A percentile compares a stretch with the other conserved stretches of the same genome.
phyloP scores from a whole-genome alignment of 306 rosid species.

The Sophora flavescens region DNA sequence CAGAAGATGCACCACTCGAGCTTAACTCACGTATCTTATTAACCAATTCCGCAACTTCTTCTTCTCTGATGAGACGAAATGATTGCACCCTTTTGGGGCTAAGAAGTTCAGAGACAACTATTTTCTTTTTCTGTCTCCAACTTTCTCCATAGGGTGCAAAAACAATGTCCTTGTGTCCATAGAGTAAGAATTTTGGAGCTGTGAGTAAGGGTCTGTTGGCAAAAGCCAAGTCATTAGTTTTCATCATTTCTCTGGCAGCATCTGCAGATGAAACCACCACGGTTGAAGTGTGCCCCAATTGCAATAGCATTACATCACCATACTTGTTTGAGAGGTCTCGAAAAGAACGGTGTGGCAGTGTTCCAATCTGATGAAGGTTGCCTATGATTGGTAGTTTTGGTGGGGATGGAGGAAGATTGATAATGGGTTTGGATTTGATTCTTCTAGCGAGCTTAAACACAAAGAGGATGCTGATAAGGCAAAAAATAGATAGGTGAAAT shows the following conservation, averaged over 20 bases:
- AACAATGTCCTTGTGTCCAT: constrained; percentile 17
- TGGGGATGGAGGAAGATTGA: constrained; percentile 45
- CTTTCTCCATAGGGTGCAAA: constrained; percentile 23
- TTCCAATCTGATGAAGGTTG: constrained; percentile 55
- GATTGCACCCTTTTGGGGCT: constrained; percentile 25
- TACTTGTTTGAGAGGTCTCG: constrained; percentile 33
- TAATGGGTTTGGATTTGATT: constrained; percentile 30
- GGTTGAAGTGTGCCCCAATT: constrained; percentile 39
- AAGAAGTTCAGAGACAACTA: constrained; percentile 10
- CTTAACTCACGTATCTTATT: not conserved
- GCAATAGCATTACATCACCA: constrained; percentile 43
- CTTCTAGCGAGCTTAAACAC: constrained; percentile 26
- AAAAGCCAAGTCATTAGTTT: not conserved
- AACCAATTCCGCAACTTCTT: constrained; percentile 15
- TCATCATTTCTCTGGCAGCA: constrained; percentile 6
- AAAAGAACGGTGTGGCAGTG: constrained; percentile 45
- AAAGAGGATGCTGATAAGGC: not conserved
- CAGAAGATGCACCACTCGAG: not conserved
- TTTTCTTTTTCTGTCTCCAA: constrained; percentile 15
- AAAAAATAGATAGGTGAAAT: not conserved
- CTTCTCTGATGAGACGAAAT: constrained; percentile 20
- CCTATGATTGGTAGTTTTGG: constrained; percentile 55
- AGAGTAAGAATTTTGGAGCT: constrained; percentile 1
- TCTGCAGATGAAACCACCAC: constrained; percentile 26
- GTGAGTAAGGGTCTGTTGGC: not conserved